Evolutionary conservation across 345 rosid species (phyloP).

Genomic region (Populus alba): DNA sequence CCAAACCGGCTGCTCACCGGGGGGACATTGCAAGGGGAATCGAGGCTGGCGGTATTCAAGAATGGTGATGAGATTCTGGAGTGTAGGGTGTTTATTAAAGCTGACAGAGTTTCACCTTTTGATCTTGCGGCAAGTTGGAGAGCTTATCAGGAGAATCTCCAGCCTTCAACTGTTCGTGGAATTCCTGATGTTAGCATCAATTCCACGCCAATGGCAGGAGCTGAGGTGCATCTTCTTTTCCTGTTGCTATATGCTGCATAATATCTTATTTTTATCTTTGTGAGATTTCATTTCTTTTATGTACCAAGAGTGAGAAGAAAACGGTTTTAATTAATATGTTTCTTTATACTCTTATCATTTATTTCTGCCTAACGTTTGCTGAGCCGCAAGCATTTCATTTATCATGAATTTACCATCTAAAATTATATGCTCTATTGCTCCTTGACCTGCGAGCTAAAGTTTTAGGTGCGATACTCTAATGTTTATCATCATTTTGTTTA

Average conservation of each 20-base stretch:
- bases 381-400: neutral
- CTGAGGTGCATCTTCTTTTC: conserved; percentile 47
- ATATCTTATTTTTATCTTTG: neutral
- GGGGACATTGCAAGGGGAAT: conserved; percentile 82
- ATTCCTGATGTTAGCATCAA: conserved; percentile 92
- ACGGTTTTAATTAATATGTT: neutral
- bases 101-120: conserved; percentile 91
- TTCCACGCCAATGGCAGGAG: conserved; percentile 47
- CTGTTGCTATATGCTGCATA: neutral
- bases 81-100: conserved; percentile 70
- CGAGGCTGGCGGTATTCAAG: conserved; percentile 63
- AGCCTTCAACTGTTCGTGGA: conserved; percentile 90
- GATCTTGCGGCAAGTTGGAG: conserved; percentile 99
- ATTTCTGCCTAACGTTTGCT: neutral
- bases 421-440: neutral
- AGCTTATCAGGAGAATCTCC: conserved; percentile 87
- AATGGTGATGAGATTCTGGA: conserved; percentile 74
- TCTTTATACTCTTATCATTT: neutral
- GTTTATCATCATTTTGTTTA: neutral
- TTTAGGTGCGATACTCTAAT: neutral
- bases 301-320: neutral
- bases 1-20: conserved; percentile 63
- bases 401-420: neutral
- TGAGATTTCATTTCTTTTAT: neutral
- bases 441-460: neutral